A percentile compares a stretch with the other conserved stretches of the same genome.
Conservation (phyloP, 768 basidiomycete species). For the Basidioascus undulatus region DNA sequence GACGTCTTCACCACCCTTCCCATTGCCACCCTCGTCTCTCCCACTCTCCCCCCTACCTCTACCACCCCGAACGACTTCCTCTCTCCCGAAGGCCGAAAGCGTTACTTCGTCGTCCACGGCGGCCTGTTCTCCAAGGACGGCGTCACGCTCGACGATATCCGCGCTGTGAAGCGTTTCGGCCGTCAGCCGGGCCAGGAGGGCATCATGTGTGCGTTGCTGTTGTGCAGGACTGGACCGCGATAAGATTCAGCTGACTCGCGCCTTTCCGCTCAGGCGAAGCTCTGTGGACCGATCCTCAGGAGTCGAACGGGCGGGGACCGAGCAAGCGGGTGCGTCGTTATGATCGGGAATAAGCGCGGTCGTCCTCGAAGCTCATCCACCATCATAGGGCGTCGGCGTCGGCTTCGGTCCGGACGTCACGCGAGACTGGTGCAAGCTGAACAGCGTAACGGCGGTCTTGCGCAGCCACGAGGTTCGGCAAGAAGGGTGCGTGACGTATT, state of each 20-base stretch:
- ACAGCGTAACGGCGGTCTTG: slow-evolving; percentile 66
- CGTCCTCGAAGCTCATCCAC: slow-evolving; percentile 6
- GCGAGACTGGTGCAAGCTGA: slow-evolving; percentile 61
- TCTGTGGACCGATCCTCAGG: slow-evolving; percentile 93
- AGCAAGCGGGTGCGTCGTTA: slow-evolving; percentile 56
- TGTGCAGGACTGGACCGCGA: slow-evolving; percentile 35
- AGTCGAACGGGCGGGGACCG: slow-evolving; percentile 64
- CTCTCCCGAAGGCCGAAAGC: slow-evolving; percentile 53
- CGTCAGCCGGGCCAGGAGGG: slow-evolving; percentile 81
- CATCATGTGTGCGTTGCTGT: slow-evolving; percentile 52
- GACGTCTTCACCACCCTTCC: slow-evolving; percentile 82
- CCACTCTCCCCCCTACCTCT: slow-evolving; percentile 33
- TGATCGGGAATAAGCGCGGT: background rate
- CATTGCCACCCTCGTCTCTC: slow-evolving; percentile 58
- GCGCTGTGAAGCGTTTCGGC: slow-evolving; percentile 63
- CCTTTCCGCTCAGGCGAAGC: slow-evolving; percentile 25
- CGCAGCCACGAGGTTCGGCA: slow-evolving; percentile 94
- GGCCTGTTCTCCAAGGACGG: slow-evolving; percentile 87
- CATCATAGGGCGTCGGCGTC: slow-evolving; percentile 67
- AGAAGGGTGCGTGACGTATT: slow-evolving; percentile 24
- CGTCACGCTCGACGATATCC: slow-evolving; percentile 80
- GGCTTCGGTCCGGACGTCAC: slow-evolving; percentile 92
- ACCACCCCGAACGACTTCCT: slow-evolving; percentile 25
- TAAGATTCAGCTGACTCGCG: slow-evolving; percentile 2
- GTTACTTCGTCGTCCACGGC: slow-evolving; percentile 88